Base-by-base conservation (phyloP, 768 basidiomycete species). In the Phlebiopsis flavidoalba region DNA sequence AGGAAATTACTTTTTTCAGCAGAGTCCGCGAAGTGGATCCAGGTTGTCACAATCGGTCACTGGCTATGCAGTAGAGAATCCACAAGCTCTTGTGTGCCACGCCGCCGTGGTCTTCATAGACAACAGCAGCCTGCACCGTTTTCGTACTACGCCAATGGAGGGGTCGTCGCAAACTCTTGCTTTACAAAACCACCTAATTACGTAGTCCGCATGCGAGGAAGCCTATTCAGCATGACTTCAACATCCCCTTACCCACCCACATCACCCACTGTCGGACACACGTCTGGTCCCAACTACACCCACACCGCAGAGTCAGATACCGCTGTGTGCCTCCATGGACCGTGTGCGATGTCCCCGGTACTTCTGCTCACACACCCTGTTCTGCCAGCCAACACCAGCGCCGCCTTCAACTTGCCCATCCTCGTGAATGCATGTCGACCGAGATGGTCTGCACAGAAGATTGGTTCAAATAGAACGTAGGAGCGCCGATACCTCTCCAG, bases 41-140 rank as follows among this genome's bases (percentile, higher is more conserved):
- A 3, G 95, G 88, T 8, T 82, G 76, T 3, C n/a, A 98, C 92
- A 87, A 87, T 43, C 95, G 87, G 69, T 97, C n/a, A n/a, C 93
- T 2, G 95, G 88, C n/a, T n/a, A 68, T 99, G 97, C 10, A 99
- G 79, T 5, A 99, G 79, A 5, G n/a, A n/a, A n/a, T n/a, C n/a
- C n/a, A 99, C 88, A 26, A 99, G 83, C 71, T 99, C 97, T 74
- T 98, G 79, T n/a, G 96, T n/a, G n/a, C n/a, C n/a, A n/a, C n/a
- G n/a, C n/a, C n/a, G n/a, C 97, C 0, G 96, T 98, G 0, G 96
- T 98, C 77, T 98, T 98, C 81, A 95, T 91, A 1, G 95, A 95
- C 46, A 98, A 79, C 21, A 99, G 75, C 3, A 98, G 77, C 57
- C 95, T n/a, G n/a, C n/a, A n/a, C n/a, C n/a, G n/a, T n/a, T 85